Conservation (phyloP, 257 asterid species). For the Capsicum chinense region DNA sequence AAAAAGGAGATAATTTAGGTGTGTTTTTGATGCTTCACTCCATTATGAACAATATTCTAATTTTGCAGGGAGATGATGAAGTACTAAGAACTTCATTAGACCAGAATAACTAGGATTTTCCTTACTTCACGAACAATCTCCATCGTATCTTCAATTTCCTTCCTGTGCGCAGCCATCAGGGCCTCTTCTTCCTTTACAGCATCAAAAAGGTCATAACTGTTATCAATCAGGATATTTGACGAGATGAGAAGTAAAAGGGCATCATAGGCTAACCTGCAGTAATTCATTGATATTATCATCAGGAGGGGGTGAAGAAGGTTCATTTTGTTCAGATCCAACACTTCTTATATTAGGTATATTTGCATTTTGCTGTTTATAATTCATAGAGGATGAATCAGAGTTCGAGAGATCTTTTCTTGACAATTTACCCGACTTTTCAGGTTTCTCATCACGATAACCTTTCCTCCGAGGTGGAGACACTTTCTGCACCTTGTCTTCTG, state of each 20-base stretch:
- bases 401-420: conserved; percentile 55
- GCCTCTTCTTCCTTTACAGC: conserved; percentile 89
- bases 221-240: not conserved
- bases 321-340: conserved; percentile 48
- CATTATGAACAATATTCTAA: not conserved
- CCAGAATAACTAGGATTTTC: not conserved
- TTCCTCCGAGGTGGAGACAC: conserved; percentile 82
- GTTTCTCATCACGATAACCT: conserved; percentile 66
- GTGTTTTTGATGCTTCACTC: too few relatives aligned
- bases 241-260: not conserved
- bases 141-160: conserved; percentile 98
- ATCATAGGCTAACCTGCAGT: conserved; percentile 70
- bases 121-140: conserved; percentile 98
- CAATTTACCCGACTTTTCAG: conserved; percentile 59
- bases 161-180: conserved; percentile 91
- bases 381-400: conserved; percentile 51
- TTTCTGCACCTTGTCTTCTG: conserved; percentile 79
- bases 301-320: conserved; percentile 43
- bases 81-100: not conserved
- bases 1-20: too few relatives aligned
- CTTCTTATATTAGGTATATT: conserved; percentile 48
- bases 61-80: not conserved
- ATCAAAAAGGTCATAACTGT: not conserved
- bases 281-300: conserved; percentile 83
- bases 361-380: conserved; percentile 55